Percentiles rank a stretch among this genome's conserved stretches.
Conservation (phyloP, 2,329 filamentous ascomycete species). For the Nemania sp. region DNA sequence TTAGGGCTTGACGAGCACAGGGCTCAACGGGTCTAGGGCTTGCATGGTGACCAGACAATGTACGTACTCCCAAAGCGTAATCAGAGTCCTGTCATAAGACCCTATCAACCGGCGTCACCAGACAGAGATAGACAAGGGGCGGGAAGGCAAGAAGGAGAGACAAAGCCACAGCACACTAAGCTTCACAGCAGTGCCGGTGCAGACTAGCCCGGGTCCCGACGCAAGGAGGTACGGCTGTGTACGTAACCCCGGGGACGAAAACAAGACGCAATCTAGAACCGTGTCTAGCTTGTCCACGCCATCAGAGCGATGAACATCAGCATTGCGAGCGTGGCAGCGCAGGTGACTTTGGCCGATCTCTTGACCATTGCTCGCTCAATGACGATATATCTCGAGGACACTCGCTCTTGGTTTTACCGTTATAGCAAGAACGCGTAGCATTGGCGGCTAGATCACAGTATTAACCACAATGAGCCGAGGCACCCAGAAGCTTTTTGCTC, state of each 20-base stretch:
- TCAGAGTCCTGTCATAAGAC: neutral
- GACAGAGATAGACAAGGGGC: neutral
- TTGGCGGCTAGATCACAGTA: too few species aligned
- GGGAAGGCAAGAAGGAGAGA: neutral
- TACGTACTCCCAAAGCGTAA: neutral
- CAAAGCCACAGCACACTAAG: neutral
- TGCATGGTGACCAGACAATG: neutral
- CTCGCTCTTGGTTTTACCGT: too few species aligned
- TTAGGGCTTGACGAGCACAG: conserved; percentile 16
- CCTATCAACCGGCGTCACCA: conserved; percentile 5
- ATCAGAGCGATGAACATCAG: neutral
- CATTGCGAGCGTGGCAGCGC: neutral
- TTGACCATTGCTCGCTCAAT: neutral
- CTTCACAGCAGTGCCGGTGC: conserved; percentile 2
- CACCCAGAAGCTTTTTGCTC: too few species aligned
- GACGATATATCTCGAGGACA: neutral
- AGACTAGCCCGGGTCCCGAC: conserved; percentile 16
- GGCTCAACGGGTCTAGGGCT: conserved; percentile 11
- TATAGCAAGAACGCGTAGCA: too few species aligned
- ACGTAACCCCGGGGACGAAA: conserved; percentile 1
- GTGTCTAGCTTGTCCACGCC: conserved; percentile 6
- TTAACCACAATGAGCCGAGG: too few species aligned
- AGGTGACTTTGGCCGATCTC: neutral
- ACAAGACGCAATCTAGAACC: neutral
- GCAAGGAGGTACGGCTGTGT: conserved; percentile 1